Base-by-base conservation (phyloP, 2,329 filamentous ascomycete genomes). In the Ophiocordyceps camponoti-rufipedis region DNA sequence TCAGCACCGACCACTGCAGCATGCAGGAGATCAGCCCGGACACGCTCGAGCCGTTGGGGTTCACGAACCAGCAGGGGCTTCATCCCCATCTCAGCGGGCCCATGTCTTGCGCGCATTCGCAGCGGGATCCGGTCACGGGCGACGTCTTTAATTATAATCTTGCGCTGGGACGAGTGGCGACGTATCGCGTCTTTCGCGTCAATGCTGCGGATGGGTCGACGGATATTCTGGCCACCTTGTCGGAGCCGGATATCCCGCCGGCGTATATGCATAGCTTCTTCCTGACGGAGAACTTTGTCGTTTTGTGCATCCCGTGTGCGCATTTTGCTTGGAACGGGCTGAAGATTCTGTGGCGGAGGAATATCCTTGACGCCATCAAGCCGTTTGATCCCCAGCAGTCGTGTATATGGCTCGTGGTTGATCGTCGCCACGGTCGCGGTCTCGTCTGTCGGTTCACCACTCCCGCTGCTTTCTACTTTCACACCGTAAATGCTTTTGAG, bases 261-360 rank as follows among this genome's bases (percentile, higher is more conserved):
- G 79, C 83, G 0, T 93, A 91, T 54, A 75, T 93, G n/a, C 86
- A 93, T 62, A 89, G 84, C 9, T 71, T 89, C 53, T 85, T 86
- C 54, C 61, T 93, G 28, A 82, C 83, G 0, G 63, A 75, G 14
- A 75, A 78, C 52, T 82, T 80, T 54, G 75, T 88, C 2, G 63
- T 91, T 0, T 64, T 93, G 5, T 87, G 82, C 55, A 63, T 91
- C 1, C 87, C 82, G 53, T 76, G 75, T 14, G 70, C 80, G 0
- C 76, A 80, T 50, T 68, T 78, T 39, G 69, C 63, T 2, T 66
- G 63, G 52, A 64, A 62, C 10, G 85, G 84, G 0, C 48, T 79
- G 1, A 71, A 69, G 13, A 68, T 86, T 10, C 56, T 80, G 0
- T 82, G 75, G 68, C 64, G 79, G 35, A 63, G 74, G 9, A 88